phyloP scores from a whole-genome alignment of 2,329 filamentous ascomycete genomes.

The Stagonosporopsis cucurbitacearum region DNA sequence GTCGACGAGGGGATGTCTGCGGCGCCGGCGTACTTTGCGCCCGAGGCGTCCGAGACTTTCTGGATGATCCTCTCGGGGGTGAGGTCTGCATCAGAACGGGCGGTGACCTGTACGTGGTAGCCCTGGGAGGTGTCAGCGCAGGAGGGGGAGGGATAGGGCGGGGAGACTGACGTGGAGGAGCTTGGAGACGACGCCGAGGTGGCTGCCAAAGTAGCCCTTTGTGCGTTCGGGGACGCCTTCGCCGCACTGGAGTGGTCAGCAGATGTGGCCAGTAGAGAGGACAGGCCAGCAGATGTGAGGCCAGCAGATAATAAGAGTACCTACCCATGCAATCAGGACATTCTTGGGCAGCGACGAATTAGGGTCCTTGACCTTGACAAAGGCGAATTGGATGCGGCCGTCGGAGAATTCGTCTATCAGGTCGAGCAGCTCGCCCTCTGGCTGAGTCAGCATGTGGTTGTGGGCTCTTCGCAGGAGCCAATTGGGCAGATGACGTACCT shows the following conservation, averaged over 20 bases:
- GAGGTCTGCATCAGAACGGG: conserved; percentile 87
- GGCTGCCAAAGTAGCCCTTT: conserved; percentile 98
- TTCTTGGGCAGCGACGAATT: conserved; percentile 90
- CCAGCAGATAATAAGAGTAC: conserved; percentile 29
- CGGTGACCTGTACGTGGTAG: conserved; percentile 97
- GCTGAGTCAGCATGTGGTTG: conserved; percentile 2
- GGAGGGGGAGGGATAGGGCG: conserved; percentile 1
- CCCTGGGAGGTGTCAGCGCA: conserved; percentile 59
- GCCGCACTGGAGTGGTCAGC: conserved; percentile 68
- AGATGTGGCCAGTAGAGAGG: too few relatives aligned
- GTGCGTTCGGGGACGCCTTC: conserved; percentile 97
- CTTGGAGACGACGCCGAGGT: conserved; percentile 87
- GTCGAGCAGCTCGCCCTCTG: conserved; percentile 89
- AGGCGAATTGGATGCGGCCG: conserved; percentile 95
- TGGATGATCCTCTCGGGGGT: conserved; percentile 87
- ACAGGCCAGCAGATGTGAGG: too few relatives aligned
- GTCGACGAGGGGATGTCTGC: conserved; percentile 62
- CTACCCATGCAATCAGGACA: conserved; percentile 86
- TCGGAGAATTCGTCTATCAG: conserved; percentile 96
- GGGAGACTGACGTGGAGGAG: conserved; percentile 73
- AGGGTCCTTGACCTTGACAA: conserved; percentile 93
- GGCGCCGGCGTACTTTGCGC: conserved; percentile 85
- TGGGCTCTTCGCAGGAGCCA: neutral
- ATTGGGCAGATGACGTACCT: conserved; percentile 59
- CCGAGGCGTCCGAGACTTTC: conserved; percentile 93